Conservation (phyloP, 1,284 basidiomycete genomes). For the Rhodotorula glutinis region DNA sequence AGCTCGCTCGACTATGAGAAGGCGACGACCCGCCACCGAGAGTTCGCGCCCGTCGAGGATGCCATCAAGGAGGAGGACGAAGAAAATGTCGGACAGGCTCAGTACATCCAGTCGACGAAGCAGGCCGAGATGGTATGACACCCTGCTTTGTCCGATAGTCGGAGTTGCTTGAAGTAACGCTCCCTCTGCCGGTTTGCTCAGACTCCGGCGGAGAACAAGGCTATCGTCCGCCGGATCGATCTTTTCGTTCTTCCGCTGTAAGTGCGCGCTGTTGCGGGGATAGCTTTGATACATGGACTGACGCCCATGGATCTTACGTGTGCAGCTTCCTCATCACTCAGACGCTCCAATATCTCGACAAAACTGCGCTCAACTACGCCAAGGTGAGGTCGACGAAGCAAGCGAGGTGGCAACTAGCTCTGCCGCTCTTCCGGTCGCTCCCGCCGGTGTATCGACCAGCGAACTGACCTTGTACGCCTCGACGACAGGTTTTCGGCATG, state of each 20-base stretch:
- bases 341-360: slow-evolving; percentile 46
- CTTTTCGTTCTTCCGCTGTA: slow-evolving; percentile 46
- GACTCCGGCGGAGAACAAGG: slow-evolving; percentile 47
- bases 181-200: slow-evolving; percentile 1
- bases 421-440: background rate
- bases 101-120: slow-evolving; percentile 44
- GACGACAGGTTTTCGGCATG: slow-evolving; percentile 44
- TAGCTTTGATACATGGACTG: too few relatives aligned
- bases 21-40: slow-evolving; percentile 38
- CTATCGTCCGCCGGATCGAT: slow-evolving; percentile 45
- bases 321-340: slow-evolving; percentile 40
- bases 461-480: background rate
- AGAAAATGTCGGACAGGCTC: slow-evolving; percentile 46
- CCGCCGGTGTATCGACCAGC: background rate
- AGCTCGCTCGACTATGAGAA: slow-evolving; percentile 38
- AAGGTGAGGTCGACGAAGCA: slow-evolving; percentile 19
- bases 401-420: too few relatives aligned
- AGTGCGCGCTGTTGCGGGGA: too few relatives aligned
- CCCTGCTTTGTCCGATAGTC: background rate
- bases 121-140: slow-evolving; percentile 45
- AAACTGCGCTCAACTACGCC: slow-evolving; percentile 47
- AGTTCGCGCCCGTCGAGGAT: slow-evolving; percentile 34
- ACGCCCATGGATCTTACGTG: too few relatives aligned
- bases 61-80: slow-evolving; percentile 45
- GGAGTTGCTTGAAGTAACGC: too few relatives aligned